Conservation (phyloP, 352 stramenopile genomes). For the Hyaloperonospora arabidopsidis region DNA sequence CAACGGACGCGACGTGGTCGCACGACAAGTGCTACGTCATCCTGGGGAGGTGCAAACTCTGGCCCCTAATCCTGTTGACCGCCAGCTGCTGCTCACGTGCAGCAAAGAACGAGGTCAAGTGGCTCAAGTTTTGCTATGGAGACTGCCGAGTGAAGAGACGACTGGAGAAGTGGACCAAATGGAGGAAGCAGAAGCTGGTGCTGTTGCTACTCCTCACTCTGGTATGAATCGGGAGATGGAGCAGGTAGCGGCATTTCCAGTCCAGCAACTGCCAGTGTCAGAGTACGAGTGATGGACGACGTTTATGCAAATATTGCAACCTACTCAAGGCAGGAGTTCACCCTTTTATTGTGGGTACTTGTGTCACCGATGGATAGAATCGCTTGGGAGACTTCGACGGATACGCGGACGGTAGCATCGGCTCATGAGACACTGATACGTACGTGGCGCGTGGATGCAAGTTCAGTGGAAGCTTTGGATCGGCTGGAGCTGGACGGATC, state of each 20-base stretch:
- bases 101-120: conserved; percentile 34
- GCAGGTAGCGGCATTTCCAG: conserved; percentile 31
- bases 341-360: background rate
- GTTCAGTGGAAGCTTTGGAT: conserved; percentile 28
- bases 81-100: conserved; percentile 49
- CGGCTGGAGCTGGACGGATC: conserved; percentile 50
- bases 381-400: conserved; percentile 31
- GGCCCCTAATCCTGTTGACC: conserved; percentile 39
- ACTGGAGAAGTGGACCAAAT: conserved; percentile 1
- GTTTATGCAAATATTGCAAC: background rate
- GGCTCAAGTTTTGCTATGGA: conserved; percentile 43
- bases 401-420: conserved; percentile 25
- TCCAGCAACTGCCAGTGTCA: conserved; percentile 38
- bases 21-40: conserved; percentile 41
- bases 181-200: conserved; percentile 5
- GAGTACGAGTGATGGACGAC: conserved; percentile 23
- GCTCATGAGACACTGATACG: conserved; percentile 41
- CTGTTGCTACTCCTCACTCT: background rate
- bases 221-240: conserved; percentile 16
- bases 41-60: conserved; percentile 41
- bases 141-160: conserved; percentile 23
- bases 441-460: conserved; percentile 45
- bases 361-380: conserved; percentile 22
- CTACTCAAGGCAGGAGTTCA: background rate
- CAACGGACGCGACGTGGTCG: conserved; percentile 27